Base-by-base conservation (phyloP, 83 land plant genomes). In the Isoetes engelmannii region DNA sequence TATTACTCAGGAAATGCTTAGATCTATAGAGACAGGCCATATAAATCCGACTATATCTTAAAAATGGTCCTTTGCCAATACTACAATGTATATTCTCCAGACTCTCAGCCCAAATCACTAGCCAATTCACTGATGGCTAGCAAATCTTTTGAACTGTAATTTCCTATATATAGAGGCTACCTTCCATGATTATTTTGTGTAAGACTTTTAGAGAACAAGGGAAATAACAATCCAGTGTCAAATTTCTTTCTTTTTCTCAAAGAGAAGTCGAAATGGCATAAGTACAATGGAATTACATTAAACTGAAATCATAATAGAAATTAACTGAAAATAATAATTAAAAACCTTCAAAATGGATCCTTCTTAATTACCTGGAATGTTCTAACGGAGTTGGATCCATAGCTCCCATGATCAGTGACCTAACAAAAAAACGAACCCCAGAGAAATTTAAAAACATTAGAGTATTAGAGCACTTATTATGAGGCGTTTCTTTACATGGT, bases 401-500 rank as follows among this genome's bases (percentile, higher is more conserved):
- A 75, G 0, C 37, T 28, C 37, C 77, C 72, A 59, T 68, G 69
- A 48, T 75, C 77, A 41, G 69, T 54, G 44, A 75, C 77, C 77
- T 75, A 48, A 49, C 4, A 6, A 12, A 19, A 2, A 4, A 0
- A 45, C 7, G 6, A 44, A 49, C 41, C 61, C 5, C 42, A 41
- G 0, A 3, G 41, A 68, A 6, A 49, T 47, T 46, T 15, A 46
- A 45, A 65, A 4, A 65, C 21, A 44, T 41, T 50, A 21, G 54
- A 13, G 48, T 4, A 47, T 45, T 45, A 48, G 13, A 45, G 50
- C 15, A 45, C 3, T 19, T 45, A 66, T 4, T 5, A 66, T 0
- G n/a, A 19, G 1, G 41, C 41, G 1, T 43, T 2, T 20, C 41
- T 5, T 5, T 19, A 6, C 65, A 59, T 56, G 5, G 21, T 42